Base-by-base conservation (phyloP, 495 filamentous ascomycete genomes). In the Neurospora sp. region DNA sequence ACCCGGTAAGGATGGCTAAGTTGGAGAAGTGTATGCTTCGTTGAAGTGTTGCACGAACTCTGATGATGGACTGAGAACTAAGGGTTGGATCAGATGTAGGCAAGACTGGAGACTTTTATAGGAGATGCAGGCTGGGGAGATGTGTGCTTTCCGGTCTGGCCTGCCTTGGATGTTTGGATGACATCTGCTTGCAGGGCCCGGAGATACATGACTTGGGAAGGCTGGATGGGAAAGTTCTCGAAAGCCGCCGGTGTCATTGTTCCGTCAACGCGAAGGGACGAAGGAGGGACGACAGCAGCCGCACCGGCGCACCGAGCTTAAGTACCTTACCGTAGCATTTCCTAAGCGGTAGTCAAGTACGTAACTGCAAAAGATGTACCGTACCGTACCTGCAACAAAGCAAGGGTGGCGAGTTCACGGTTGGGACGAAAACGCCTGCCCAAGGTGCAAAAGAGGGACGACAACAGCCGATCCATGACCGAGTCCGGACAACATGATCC, bases 171-270 rank as follows among this genome's bases (percentile, higher is more conserved):
- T 61, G 53, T 8, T 61, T 31, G 53, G 27, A 65, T 65, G 53
- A 18, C 53, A 65, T 65, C 27, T 65, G 53, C 53, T 65, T 65
- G 22, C 53, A 61, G 53, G 53, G 53, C 53, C 53, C 53, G 27
- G 27, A 35, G 27, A 65, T 65, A 65, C 27, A 65, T 35, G 14
- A 65, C 53, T 35, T 35, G 0, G 53, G 27, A 65, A 65, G 53
- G 53, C 53, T 65, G 35, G 53, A 35, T 65, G 27, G 22, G 69
- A 73, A 71, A 71, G 38, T 73, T 68, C 71, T 72, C 74, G 71
- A 73, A 72, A 22, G 38, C n/a, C n/a, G n/a, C n/a, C 53, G 53
- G 53, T 27, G 53, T 65, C 53, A 65, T 65, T 35, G 27, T 31
- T 22, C 14, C 27, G 53, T 35, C 27, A 31, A 61, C 27, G 53